A percentile compares a stretch with the other conserved stretches of the same genome.
Conservation (phyloP, 805 yeast genomes). For the Yarrowia keelungensis region DNA sequence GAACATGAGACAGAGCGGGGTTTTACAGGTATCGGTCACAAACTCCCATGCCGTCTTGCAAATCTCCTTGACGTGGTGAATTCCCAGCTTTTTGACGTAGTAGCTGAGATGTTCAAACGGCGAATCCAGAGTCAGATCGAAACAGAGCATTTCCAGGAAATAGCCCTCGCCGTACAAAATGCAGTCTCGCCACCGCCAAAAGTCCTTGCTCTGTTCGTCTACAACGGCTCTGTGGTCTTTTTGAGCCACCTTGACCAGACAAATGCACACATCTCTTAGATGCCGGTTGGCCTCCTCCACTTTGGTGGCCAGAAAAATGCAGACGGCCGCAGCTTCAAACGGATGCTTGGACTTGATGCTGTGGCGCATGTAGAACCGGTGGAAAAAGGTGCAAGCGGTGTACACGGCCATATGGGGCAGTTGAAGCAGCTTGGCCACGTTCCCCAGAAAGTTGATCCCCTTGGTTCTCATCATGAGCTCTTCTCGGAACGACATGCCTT, state of each 20-base stretch:
- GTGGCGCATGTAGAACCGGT: slow-evolving; percentile 60
- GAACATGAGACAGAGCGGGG: slow-evolving; percentile 49
- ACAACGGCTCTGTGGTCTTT: slow-evolving; percentile 52
- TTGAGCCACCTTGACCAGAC: slow-evolving; percentile 58
- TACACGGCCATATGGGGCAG: slow-evolving; percentile 58
- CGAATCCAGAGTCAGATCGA: slow-evolving; percentile 56
- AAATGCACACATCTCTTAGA: slow-evolving; percentile 58
- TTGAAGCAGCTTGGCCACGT: slow-evolving; percentile 55
- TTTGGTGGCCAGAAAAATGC: slow-evolving; percentile 61
- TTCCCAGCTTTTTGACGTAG: slow-evolving; percentile 43
- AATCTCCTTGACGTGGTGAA: slow-evolving; percentile 43
- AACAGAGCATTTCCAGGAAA: slow-evolving; percentile 56
- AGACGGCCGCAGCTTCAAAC: slow-evolving; percentile 60
- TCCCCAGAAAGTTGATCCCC: slow-evolving; percentile 57
- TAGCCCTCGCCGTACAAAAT: slow-evolving; percentile 57
- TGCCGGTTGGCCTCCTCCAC: slow-evolving; percentile 60
- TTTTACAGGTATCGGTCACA: slow-evolving; percentile 52
- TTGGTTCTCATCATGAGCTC: slow-evolving; percentile 57
- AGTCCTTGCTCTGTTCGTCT: slow-evolving; percentile 57
- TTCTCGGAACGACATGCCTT: slow-evolving; percentile 50
- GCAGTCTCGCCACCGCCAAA: slow-evolving; percentile 60
- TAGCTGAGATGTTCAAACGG: slow-evolving; percentile 49
- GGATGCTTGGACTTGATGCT: slow-evolving; percentile 55
- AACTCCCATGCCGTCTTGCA: slow-evolving; percentile 50
- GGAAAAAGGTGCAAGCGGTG: slow-evolving; percentile 58